These are phyloP conservation scores for Schizosaccharomyces lindneri DNA, from an alignment of 805 yeast species.

Conservation along the genomic window DNA sequence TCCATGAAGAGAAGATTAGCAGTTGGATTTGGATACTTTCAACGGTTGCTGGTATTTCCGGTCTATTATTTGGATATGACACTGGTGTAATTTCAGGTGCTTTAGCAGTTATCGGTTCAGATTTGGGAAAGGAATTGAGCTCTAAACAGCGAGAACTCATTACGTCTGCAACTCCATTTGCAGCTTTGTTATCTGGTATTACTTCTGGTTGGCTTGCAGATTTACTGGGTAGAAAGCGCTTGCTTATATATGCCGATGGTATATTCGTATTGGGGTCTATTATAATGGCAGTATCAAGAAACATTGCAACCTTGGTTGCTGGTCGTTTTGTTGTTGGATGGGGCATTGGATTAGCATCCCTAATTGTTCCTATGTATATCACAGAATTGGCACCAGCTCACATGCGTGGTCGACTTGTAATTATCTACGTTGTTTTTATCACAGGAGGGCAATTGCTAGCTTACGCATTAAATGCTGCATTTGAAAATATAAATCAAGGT, in stretches of 20 bases:
- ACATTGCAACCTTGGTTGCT: constrained; percentile 56
- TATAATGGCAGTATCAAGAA: constrained; percentile 52
- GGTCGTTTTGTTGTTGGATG: constrained; percentile 38
- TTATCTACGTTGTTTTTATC: constrained; percentile 56
- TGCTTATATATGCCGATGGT: constrained; percentile 54
- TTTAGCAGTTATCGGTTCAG: constrained; percentile 57
- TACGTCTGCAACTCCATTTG: constrained; percentile 81
- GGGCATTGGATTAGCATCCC: constrained; percentile 34
- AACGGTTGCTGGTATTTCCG: constrained; percentile 51
- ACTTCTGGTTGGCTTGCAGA: constrained; percentile 65
- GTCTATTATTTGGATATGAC: constrained; percentile 90
- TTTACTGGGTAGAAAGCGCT: constrained; percentile 54
- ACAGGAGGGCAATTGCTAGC: constrained; percentile 89
- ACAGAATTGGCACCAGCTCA: constrained; percentile 61
- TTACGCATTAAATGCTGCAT: constrained; percentile 74
- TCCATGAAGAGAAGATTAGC: constrained; percentile 4
- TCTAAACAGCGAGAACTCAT: constrained; percentile 68
- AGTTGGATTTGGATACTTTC: constrained; percentile 10
- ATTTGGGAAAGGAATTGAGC: constrained; percentile 32
- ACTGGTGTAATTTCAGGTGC: constrained; percentile 92
- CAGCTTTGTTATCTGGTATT: constrained; percentile 59
- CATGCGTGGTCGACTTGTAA: constrained; percentile 22
- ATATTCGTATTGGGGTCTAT: constrained; percentile 63
- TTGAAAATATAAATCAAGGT: constrained; percentile 47
- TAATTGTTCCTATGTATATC: constrained; percentile 39